Conservation (phyloP, 2,329 filamentous ascomycete species). For the Epichloe scottii region DNA sequence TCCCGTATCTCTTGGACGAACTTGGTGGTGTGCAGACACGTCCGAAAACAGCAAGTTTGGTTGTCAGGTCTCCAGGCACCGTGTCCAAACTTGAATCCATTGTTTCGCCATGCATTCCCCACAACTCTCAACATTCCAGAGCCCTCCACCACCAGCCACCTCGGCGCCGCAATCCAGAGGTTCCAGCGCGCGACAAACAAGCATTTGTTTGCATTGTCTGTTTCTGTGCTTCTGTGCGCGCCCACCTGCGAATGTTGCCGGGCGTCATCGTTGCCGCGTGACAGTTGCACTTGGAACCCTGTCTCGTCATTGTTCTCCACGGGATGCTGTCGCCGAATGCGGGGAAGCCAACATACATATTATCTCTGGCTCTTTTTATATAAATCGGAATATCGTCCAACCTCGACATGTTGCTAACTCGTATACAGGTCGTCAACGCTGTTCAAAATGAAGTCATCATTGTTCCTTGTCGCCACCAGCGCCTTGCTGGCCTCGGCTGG, state of each 20-base stretch:
- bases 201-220: background rate
- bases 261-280: background rate
- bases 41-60: background rate
- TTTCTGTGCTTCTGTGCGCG: background rate
- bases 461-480: conserved; percentile 31
- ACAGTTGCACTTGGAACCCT: background rate
- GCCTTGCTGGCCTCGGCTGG: conserved; percentile 33
- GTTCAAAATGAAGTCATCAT: conserved; percentile 34
- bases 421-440: background rate
- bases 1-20: background rate
- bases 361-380: background rate
- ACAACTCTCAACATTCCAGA: background rate
- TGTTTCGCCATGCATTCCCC: background rate
- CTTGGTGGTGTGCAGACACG: background rate
- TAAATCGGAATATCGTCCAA: background rate
- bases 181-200: background rate
- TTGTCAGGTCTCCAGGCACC: background rate
- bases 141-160: background rate
- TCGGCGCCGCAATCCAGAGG: background rate
- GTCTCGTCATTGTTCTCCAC: background rate
- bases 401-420: background rate
- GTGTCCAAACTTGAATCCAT: background rate
- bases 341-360: background rate
- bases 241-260: background rate
- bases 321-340: background rate